Evolutionary conservation across 2,329 filamentous ascomycete species (phyloP).

Genomic region (Claviceps sp.): DNA sequence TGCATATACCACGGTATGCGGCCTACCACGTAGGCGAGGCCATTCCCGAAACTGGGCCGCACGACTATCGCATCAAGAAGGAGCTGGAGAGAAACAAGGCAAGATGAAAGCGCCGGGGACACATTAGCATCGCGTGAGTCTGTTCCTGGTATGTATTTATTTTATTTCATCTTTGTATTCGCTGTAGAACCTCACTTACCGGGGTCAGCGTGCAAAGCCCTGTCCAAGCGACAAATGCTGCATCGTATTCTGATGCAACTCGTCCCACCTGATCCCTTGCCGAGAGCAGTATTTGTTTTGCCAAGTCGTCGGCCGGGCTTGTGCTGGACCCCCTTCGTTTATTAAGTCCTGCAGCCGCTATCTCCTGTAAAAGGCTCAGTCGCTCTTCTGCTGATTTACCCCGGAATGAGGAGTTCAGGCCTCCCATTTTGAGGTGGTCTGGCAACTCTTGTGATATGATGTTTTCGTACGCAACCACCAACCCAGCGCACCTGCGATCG

Average conservation of each 20-base stretch:
- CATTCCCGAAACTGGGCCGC: conserved; percentile 16
- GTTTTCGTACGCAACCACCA: conserved; percentile 22
- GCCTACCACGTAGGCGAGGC: conserved; percentile 18
- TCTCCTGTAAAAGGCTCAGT: conserved; percentile 16
- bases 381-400: conserved; percentile 14
- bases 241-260: conserved; percentile 14
- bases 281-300: conserved; percentile 15
- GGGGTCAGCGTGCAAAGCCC: conserved; percentile 24
- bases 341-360: conserved; percentile 16
- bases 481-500: conserved; percentile 14
- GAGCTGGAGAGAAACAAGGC: conserved; percentile 11
- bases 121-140: not conserved
- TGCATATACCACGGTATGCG: conserved; percentile 23
- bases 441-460: conserved; percentile 23
- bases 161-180: not conserved
- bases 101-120: not conserved
- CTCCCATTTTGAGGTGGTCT: conserved; percentile 16
- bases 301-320: conserved; percentile 15
- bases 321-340: conserved; percentile 16
- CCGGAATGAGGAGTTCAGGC: conserved; percentile 14
- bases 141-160: not conserved
- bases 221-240: conserved; percentile 21
- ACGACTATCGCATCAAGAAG: conserved; percentile 22
- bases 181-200: conserved; percentile 11
- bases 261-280: conserved; percentile 15